phyloP scores from a whole-genome alignment of 176 grass and related monocot genomes.

The Carex myosuroides region DNA sequence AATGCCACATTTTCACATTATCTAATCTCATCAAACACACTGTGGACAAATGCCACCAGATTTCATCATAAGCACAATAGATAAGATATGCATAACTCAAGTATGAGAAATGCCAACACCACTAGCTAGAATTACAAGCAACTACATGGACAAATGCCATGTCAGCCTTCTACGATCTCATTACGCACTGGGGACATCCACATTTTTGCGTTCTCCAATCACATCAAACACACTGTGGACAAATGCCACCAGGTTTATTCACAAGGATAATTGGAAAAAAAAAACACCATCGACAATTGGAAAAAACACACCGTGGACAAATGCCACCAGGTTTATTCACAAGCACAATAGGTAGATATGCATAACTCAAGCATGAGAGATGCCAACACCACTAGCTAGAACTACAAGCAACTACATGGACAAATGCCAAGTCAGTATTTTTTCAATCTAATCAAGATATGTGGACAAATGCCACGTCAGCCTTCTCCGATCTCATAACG shows the following conservation, averaged over 20 bases:
- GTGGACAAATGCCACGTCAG: background rate
- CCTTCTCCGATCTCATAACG: background rate
- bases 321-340: no score
- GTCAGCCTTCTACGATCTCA: background rate
- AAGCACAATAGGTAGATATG: background rate
- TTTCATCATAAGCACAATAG: background rate
- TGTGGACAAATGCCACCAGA: background rate
- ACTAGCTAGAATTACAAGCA: background rate
- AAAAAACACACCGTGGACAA: no score
- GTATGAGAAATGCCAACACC: background rate
- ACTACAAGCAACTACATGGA: background rate
- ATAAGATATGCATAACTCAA: background rate
- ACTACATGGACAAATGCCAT: background rate
- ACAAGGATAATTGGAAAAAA: background rate
- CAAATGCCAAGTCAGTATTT: background rate
- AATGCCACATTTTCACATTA: background rate
- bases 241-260: background rate
- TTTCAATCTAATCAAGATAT: background rate
- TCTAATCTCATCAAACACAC: background rate
- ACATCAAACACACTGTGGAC: background rate
- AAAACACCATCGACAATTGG: no score
- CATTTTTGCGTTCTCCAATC: background rate
- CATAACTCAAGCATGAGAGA: background rate
- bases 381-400: background rate
- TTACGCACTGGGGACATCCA: background rate